A percentile compares a stretch with the other conserved stretches of the same genome.
These are phyloP conservation scores for Blastobotrys arbuscula DNA, from an alignment of 1,139 yeast species.

Conservation along the genomic window DNA sequence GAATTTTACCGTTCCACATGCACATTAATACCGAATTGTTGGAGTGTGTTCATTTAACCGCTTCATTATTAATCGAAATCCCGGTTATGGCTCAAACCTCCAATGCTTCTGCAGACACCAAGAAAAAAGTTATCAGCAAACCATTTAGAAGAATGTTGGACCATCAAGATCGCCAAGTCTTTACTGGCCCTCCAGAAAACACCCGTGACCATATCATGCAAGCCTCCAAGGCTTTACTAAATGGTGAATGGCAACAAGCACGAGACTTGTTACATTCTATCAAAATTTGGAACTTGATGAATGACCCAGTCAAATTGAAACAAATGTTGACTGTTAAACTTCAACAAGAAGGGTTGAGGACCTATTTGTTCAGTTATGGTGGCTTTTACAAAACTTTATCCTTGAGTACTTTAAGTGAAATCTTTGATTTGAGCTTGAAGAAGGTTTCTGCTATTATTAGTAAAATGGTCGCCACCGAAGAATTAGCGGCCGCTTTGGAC, in stretches of 20 bases:
- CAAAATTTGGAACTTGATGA: constrained; percentile 84
- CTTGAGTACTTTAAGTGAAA: constrained; percentile 54
- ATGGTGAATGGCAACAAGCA: constrained; percentile 85
- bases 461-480: constrained; percentile 71
- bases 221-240: constrained; percentile 84
- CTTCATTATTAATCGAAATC: constrained; percentile 84
- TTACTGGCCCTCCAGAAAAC: constrained; percentile 97
- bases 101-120: constrained; percentile 44
- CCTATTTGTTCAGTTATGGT: constrained; percentile 82
- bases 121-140: constrained; percentile 65
- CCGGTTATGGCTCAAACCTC: constrained; percentile 60
- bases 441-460: constrained; percentile 60
- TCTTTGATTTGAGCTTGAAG: constrained; percentile 58
- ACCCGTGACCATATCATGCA: constrained; percentile 91
- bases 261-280: constrained; percentile 66
- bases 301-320: constrained; percentile 59
- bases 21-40: constrained; percentile 93
- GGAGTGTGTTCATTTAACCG: constrained; percentile 89
- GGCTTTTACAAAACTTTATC: constrained; percentile 71
- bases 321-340: constrained; percentile 68
- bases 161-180: constrained; percentile 88
- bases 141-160: constrained; percentile 91
- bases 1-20: constrained; percentile 95
- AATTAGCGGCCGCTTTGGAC: constrained; percentile 63
- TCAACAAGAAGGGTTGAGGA: constrained; percentile 85